phyloP scores from a whole-genome alignment of 2,329 filamentous ascomycete species.

The Penicillium sp. region DNA sequence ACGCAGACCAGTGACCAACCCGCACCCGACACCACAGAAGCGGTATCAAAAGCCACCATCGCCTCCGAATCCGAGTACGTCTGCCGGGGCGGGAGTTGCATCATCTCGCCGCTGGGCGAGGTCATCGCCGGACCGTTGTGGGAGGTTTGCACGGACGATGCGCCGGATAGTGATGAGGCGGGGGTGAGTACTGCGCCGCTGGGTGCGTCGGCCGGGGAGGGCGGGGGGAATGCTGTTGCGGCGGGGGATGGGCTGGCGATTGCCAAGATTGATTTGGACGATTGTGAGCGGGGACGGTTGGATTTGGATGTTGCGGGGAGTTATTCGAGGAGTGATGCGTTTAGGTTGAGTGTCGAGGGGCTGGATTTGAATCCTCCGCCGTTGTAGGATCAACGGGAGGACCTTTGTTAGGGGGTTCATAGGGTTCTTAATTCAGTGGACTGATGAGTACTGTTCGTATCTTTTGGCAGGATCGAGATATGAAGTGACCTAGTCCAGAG shows the following conservation, averaged over 20 bases:
- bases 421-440: no score
- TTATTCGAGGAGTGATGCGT: conserved; percentile 74
- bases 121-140: conserved; percentile 78
- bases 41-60: neutral
- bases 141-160: conserved; percentile 56
- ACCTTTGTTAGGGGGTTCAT: no score
- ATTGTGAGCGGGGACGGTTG: conserved; percentile 77
- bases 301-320: conserved; percentile 83
- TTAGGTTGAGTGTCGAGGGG: conserved; percentile 61
- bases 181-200: conserved; percentile 31
- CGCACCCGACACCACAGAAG: neutral
- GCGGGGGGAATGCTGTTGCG: conserved; percentile 9
- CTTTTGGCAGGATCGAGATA: no score
- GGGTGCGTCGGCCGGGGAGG: conserved; percentile 33
- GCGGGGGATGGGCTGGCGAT: conserved; percentile 58
- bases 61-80: conserved; percentile 48
- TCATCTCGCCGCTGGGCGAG: conserved; percentile 75
- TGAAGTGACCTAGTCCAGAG: no score
- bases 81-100: conserved; percentile 79
- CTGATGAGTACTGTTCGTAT: no score
- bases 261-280: conserved; percentile 79
- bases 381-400: no score
- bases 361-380: conserved; percentile 61
- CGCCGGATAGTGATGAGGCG: conserved; percentile 28
- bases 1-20: neutral